These are phyloP conservation scores for Harringtonia lauricola DNA, from an alignment of 2,329 filamentous ascomycete species.

Conservation along the genomic window DNA sequence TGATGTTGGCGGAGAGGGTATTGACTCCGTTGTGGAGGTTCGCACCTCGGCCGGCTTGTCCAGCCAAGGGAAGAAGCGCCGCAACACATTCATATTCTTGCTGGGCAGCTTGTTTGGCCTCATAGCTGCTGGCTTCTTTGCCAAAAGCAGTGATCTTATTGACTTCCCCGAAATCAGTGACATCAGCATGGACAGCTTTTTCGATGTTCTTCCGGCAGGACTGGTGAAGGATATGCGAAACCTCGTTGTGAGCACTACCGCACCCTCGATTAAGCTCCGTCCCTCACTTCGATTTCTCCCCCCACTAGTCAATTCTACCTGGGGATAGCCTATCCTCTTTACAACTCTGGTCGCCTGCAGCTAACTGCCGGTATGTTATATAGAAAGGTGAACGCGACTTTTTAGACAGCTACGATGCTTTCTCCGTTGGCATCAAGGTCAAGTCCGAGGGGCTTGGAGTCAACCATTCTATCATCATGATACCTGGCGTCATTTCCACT, in stretches of 20 bases:
- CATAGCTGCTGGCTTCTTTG: slow-evolving; percentile 80
- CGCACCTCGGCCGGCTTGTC: background rate
- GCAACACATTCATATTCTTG: slow-evolving; percentile 72
- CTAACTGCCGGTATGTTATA: background rate
- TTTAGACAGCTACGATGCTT: slow-evolving; percentile 84
- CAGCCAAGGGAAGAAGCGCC: slow-evolving; percentile 47
- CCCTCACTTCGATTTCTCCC: too few relatives aligned
- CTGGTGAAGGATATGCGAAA: slow-evolving; percentile 80
- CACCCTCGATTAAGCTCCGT: too few relatives aligned
- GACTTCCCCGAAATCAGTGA: slow-evolving; percentile 62
- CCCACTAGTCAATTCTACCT: too few relatives aligned
- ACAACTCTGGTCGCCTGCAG: too few relatives aligned
- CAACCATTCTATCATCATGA: slow-evolving; percentile 88
- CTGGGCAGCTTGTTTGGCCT: slow-evolving; percentile 87
- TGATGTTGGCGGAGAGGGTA: too few relatives aligned
- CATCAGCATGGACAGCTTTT: slow-evolving; percentile 70
- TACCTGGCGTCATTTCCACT: slow-evolving; percentile 94
- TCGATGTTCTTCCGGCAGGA: slow-evolving; percentile 80
- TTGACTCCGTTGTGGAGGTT: background rate
- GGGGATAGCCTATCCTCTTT: too few relatives aligned
- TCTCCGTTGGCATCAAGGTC: slow-evolving; percentile 78
- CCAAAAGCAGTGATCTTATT: slow-evolving; percentile 79
- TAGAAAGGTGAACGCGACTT: slow-evolving; percentile 75
- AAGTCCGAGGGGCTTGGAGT: slow-evolving; percentile 70
- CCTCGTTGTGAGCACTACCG: slow-evolving; percentile 52